These are phyloP conservation scores for Piper longum DNA, from an alignment of 164 flowering plant genomes.

Conservation along the genomic window DNA sequence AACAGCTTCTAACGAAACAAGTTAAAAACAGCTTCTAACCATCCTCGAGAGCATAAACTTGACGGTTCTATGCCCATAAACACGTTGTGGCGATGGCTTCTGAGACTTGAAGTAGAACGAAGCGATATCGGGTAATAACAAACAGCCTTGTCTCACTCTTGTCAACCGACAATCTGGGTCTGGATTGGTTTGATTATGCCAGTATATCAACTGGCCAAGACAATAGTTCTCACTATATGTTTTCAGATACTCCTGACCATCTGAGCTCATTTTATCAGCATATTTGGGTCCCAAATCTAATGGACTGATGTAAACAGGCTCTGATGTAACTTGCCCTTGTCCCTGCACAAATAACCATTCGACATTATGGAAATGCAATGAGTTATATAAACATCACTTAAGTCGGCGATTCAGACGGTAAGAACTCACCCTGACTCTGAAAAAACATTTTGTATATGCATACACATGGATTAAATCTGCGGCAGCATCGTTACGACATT, in stretches of 20 bases:
- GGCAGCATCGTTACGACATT: slow-evolving; percentile 94
- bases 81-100: slow-evolving; percentile 55
- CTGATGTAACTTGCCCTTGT: slow-evolving; percentile 70
- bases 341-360: slow-evolving; percentile 34
- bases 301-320: slow-evolving; percentile 86
- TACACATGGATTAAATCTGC: slow-evolving; percentile 93
- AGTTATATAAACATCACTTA: background rate
- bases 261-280: slow-evolving; percentile 56
- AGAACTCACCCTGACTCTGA: slow-evolving; percentile 57
- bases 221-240: slow-evolving; percentile 91
- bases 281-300: slow-evolving; percentile 90
- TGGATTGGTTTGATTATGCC: slow-evolving; percentile 71
- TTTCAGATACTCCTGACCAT: slow-evolving; percentile 65
- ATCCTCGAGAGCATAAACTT: slow-evolving; percentile 69
- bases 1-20: background rate
- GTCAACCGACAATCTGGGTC: slow-evolving; percentile 67
- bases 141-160: slow-evolving; percentile 74
- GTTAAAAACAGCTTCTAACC: slow-evolving; percentile 29
- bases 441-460: slow-evolving; percentile 77
- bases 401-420: background rate
- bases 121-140: slow-evolving; percentile 66
- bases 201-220: slow-evolving; percentile 86
- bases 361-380: slow-evolving; percentile 6
- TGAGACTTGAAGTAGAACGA: slow-evolving; percentile 80
- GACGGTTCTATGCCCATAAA: slow-evolving; percentile 70